These are phyloP conservation scores for Cyanidium caldarium DNA, from an alignment of 23 red algal species.

Conservation along the genomic window DNA sequence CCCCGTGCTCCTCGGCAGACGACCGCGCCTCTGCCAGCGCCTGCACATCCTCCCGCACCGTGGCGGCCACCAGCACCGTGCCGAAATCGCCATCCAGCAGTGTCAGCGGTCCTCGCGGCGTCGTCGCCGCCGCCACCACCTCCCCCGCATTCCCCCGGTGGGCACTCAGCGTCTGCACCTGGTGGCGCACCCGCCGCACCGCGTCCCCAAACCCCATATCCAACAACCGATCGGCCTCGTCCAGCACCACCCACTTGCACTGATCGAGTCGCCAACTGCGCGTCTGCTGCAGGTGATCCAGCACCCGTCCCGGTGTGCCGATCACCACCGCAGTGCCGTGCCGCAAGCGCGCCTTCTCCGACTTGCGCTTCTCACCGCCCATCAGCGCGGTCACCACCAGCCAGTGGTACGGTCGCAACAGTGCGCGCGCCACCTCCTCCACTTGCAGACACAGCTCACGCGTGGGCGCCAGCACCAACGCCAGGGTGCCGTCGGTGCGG, in stretches of 20 bases:
- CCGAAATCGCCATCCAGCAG: too few species aligned
- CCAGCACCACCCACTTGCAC: slow-evolving; percentile 65
- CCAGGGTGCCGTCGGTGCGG: slow-evolving; percentile 46
- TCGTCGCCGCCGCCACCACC: too few species aligned
- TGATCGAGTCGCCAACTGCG: slow-evolving; percentile 24
- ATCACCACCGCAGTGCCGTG: slow-evolving; percentile 72
- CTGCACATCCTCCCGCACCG: too few species aligned
- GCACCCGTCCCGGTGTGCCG: slow-evolving; percentile 68
- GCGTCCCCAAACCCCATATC: slow-evolving; percentile 76
- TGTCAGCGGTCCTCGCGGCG: too few species aligned
- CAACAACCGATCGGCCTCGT: slow-evolving; percentile 87
- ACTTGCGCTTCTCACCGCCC: slow-evolving; percentile 59
- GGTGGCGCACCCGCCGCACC: slow-evolving; percentile 36
- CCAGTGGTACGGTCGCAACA: slow-evolving; percentile 84
- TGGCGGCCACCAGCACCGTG: too few species aligned
- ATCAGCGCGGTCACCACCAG: slow-evolving; percentile 40
- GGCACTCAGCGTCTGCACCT: too few species aligned
- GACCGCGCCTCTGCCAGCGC: too few species aligned
- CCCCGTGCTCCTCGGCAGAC: too few species aligned
- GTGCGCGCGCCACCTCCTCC: slow-evolving; percentile 34
- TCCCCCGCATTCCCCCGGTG: too few species aligned
- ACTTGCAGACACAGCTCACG: slow-evolving; percentile 86
- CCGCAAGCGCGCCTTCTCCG: slow-evolving; percentile 72
- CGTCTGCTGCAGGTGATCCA: slow-evolving; percentile 84
- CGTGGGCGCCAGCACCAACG: slow-evolving; percentile 70